These are phyloP conservation scores for Hymenoscyphus fructigenus DNA, from an alignment of 2,329 filamentous ascomycete genomes.

Conservation along the genomic window DNA sequence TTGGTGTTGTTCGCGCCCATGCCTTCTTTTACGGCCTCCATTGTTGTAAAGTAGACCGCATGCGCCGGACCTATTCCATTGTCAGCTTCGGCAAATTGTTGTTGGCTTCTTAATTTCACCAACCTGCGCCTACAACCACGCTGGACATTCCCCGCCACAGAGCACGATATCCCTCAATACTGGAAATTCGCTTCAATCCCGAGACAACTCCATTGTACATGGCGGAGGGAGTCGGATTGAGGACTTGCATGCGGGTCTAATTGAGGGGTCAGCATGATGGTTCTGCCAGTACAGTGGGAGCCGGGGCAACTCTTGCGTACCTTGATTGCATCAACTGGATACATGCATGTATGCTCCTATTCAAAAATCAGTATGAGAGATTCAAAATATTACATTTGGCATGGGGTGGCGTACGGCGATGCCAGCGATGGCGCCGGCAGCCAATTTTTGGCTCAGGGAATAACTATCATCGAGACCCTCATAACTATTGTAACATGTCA, in stretches of 20 bases:
- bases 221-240: conserved; percentile 77
- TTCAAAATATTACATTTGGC: neutral
- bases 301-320: conserved; percentile 46
- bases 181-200: conserved; percentile 88
- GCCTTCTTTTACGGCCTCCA: conserved; percentile 93
- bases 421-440: conserved; percentile 92
- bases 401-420: conserved; percentile 31
- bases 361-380: conserved; percentile 26
- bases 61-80: conserved; percentile 77
- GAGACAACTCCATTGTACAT: conserved; percentile 90
- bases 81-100: conserved; percentile 25
- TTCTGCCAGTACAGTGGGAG: neutral
- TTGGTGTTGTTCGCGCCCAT: conserved; percentile 79
- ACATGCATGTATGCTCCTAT: conserved; percentile 98
- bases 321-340: conserved; percentile 97
- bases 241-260: conserved; percentile 96
- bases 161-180: conserved; percentile 83
- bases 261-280: conserved; percentile 18
- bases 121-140: conserved; percentile 92
- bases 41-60: conserved; percentile 97
- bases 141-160: conserved; percentile 97
- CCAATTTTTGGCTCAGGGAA: conserved; percentile 91
- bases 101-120: conserved; percentile 35
- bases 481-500: conserved; percentile 56
- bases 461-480: conserved; percentile 94